Evolutionary conservation across 345 rosid genomes (phyloP).

Genomic region (Atalantia buxifolia): DNA sequence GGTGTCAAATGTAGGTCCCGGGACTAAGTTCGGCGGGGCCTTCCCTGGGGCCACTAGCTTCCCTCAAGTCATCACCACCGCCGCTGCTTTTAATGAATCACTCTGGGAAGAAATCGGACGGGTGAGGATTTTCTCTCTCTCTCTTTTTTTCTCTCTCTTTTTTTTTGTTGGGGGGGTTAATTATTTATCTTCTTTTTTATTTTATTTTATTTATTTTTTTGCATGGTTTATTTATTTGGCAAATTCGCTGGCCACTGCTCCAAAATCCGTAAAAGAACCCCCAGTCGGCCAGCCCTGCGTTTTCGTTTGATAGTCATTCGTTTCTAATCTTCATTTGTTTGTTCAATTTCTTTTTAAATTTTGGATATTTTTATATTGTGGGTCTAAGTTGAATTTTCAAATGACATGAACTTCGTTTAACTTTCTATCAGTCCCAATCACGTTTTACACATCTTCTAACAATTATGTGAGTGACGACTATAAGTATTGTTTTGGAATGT

Average conservation of each 20-base stretch:
- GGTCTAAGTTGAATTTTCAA: neutral
- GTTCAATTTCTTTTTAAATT: neutral
- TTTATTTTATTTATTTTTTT: too few relatives aligned
- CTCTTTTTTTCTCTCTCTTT: too few relatives aligned
- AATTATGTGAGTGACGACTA: neutral
- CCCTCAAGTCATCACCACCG: slow-evolving; percentile 92
- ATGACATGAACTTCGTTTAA: neutral
- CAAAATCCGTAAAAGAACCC: neutral
- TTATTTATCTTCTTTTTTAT: neutral
- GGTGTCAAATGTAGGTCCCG: slow-evolving; percentile 73
- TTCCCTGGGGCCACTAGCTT: slow-evolving; percentile 87
- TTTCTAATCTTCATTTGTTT: neutral
- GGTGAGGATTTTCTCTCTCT: slow-evolving; percentile 25
- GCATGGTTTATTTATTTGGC: neutral
- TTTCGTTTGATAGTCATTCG: neutral
- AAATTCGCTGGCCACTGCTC: neutral
- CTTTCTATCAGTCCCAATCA: neutral
- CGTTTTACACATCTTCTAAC: neutral
- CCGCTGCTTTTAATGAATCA: slow-evolving; percentile 84
- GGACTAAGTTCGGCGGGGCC: slow-evolving; percentile 63
- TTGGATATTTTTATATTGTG: neutral
- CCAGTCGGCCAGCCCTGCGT: too few relatives aligned
- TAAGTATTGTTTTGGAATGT: too few relatives aligned
- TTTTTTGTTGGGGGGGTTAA: accelerated
- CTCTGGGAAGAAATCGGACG: slow-evolving; percentile 89